phyloP scores from a whole-genome alignment of 2,329 filamentous ascomycete genomes.

The Alternaria arborescens region DNA sequence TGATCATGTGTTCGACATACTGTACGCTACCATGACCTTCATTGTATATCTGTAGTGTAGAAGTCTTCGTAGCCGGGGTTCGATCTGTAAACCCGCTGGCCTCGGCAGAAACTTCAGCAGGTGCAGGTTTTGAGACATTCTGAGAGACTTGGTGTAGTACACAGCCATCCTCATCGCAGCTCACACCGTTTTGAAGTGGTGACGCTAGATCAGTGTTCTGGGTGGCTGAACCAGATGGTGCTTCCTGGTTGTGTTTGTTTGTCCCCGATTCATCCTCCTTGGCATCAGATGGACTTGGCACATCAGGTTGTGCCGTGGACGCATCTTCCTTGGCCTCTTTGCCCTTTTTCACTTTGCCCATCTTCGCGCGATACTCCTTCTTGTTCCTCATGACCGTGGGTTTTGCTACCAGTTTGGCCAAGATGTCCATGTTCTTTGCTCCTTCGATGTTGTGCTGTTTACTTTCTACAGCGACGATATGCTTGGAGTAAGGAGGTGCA shows the following conservation, averaged over 20 bases:
- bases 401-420: slow-evolving; percentile 77
- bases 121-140: background rate
- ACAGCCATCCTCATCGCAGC: slow-evolving; percentile 22
- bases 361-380: slow-evolving; percentile 71
- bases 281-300: slow-evolving; percentile 1
- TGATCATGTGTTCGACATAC: slow-evolving; percentile 78
- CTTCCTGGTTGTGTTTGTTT: background rate
- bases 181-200: slow-evolving; percentile 6
- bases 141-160: background rate
- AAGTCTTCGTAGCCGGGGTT: slow-evolving; percentile 34
- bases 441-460: slow-evolving; percentile 85
- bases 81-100: background rate
- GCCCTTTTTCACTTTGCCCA: slow-evolving; percentile 52
- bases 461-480: slow-evolving; percentile 91
- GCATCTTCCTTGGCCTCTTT: slow-evolving; percentile 43
- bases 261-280: background rate
- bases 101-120: background rate
- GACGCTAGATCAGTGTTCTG: slow-evolving; percentile 1
- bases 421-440: slow-evolving; percentile 83
- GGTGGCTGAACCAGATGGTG: background rate
- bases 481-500: slow-evolving; percentile 82
- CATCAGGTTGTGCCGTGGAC: background rate
- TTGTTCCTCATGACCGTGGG: slow-evolving; percentile 81
- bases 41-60: slow-evolving; percentile 55
- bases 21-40: slow-evolving; percentile 75